phyloP scores from a whole-genome alignment of 495 filamentous ascomycete species.

The Parachaetomium inaequale region DNA sequence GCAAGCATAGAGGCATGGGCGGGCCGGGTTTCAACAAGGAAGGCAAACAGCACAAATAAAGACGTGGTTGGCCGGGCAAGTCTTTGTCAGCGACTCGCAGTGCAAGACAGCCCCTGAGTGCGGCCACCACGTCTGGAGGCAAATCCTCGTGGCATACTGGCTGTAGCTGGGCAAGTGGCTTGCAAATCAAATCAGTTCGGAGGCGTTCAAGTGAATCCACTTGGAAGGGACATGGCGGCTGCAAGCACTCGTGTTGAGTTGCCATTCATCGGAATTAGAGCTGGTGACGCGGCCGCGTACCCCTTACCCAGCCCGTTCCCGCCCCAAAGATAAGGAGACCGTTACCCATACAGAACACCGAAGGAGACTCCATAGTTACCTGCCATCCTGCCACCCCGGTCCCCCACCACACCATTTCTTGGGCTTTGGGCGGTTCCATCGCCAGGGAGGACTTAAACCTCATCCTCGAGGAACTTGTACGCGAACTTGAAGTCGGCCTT shows the following conservation, averaged over 20 bases:
- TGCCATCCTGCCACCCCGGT: not conserved
- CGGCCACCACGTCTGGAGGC: not conserved
- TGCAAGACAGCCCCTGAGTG: too few species aligned
- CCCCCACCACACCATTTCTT: not conserved
- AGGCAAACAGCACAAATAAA: not conserved
- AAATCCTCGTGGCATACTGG: not conserved
- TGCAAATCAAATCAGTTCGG: not conserved
- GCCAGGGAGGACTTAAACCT: conserved; percentile 6
- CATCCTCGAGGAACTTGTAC: conserved; percentile 70
- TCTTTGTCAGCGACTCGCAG: not conserved
- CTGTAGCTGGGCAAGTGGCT: not conserved
- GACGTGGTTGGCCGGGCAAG: not conserved
- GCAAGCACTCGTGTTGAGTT: not conserved
- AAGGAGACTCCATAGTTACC: conserved; percentile 4
- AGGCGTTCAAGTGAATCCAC: not conserved
- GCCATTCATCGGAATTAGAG: not conserved
- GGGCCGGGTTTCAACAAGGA: not conserved
- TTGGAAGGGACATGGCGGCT: not conserved
- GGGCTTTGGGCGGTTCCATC: not conserved
- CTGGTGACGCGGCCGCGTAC: conserved; percentile 2
- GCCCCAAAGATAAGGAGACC: not conserved
- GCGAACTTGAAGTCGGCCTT: conserved; percentile 98
- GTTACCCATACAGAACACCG: conserved; percentile 8
- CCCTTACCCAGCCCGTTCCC: conserved; percentile 2
- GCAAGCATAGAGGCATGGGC: not conserved